A percentile compares a stretch with the other conserved stretches of the same genome.
Conservation (phyloP, 1,139 yeast species). For the Diutina siamensis region DNA sequence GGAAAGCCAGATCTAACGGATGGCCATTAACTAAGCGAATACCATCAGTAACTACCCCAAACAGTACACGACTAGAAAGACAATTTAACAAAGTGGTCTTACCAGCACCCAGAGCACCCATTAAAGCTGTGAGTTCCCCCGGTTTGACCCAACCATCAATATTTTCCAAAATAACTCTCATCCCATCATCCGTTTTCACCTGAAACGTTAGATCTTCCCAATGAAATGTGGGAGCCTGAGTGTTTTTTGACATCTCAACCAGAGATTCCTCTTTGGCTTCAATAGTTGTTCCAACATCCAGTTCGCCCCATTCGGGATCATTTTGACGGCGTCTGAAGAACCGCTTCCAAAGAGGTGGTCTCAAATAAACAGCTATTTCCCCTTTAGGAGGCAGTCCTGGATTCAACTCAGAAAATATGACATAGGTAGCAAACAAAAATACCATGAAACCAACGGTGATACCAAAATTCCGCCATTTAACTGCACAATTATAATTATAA, state of each 20-base stretch:
- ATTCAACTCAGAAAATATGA: constrained; percentile 25
- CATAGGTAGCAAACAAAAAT: constrained; percentile 16
- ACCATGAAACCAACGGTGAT: background rate
- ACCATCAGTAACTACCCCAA: constrained; percentile 63
- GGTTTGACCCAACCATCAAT: constrained; percentile 85
- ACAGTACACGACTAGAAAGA: constrained; percentile 64
- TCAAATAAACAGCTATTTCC: constrained; percentile 15
- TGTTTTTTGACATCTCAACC: too few relatives aligned
- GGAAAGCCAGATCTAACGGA: constrained; percentile 59
- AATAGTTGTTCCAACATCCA: background rate
- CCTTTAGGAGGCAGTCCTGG: constrained; percentile 28
- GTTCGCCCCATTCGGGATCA: background rate
- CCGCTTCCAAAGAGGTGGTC: background rate
- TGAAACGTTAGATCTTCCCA: constrained; percentile 66
- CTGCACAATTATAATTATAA: constrained; percentile 24
- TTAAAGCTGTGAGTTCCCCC: constrained; percentile 32
- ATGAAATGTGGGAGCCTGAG: constrained; percentile 35
- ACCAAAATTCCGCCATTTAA: constrained; percentile 12
- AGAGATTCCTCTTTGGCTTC: too few relatives aligned
- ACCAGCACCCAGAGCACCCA: constrained; percentile 90
- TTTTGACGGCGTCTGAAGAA: background rate
- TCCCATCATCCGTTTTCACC: constrained; percentile 47
- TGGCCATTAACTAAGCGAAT: constrained; percentile 64
- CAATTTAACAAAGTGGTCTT: constrained; percentile 67
- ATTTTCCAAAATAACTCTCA: constrained; percentile 52